phyloP scores from a whole-genome alignment of 805 yeast genomes.

The Candida michaelii region DNA sequence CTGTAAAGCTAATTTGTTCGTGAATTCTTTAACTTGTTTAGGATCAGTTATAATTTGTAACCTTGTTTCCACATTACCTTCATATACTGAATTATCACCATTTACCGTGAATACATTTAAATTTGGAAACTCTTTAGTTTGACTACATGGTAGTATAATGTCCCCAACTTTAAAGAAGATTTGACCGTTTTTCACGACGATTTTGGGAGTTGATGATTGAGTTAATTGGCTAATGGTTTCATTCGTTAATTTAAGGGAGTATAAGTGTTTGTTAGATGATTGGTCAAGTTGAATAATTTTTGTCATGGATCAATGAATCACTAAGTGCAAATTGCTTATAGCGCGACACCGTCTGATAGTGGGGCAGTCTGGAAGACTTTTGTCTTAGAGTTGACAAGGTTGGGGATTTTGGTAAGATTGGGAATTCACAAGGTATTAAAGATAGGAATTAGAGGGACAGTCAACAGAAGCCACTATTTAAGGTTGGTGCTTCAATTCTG shows the following conservation, averaged over 20 bases:
- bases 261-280: neutral
- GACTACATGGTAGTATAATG: conserved; percentile 31
- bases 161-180: conserved; percentile 32
- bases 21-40: conserved; percentile 12
- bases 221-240: neutral
- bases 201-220: conserved; percentile 21
- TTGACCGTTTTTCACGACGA: conserved; percentile 37
- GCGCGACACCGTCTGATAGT: conserved; percentile 2
- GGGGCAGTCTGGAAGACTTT: too few species aligned
- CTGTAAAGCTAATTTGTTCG: neutral
- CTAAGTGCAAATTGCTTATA: neutral
- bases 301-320: conserved; percentile 17
- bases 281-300: conserved; percentile 8
- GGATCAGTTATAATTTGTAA: conserved; percentile 33
- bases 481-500: too few species aligned
- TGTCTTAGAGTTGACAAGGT: too few species aligned
- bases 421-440: too few species aligned
- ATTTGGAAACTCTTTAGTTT: conserved; percentile 34
- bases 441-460: too few species aligned
- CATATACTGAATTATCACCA: conserved; percentile 16
- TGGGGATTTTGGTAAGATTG: too few species aligned
- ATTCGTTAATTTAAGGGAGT: neutral
- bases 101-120: conserved; percentile 29
- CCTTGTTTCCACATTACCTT: conserved; percentile 32
- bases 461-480: too few species aligned